A percentile compares a stretch with the other conserved stretches of the same genome.
phyloP scores from a whole-genome alignment of 768 basidiomycete genomes.

The Scleroderma bovista region DNA sequence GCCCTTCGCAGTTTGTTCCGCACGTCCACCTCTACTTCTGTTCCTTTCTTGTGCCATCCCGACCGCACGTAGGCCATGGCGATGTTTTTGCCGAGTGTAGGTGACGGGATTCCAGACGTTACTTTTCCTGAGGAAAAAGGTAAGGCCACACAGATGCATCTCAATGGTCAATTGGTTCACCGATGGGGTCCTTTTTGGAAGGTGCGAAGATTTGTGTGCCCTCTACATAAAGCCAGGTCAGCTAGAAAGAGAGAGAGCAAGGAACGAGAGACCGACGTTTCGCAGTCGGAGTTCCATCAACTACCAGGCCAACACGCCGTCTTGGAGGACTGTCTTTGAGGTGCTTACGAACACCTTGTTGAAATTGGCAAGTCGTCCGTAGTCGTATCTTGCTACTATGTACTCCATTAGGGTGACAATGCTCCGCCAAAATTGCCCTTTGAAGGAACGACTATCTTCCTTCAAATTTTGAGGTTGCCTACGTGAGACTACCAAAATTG shows the following conservation, averaged over 20 bases:
- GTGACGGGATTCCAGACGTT: slow-evolving; percentile 95
- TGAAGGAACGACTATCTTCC: no score
- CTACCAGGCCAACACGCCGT: slow-evolving; percentile 74
- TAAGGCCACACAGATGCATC: neutral
- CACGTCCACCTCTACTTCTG: slow-evolving; percentile 78
- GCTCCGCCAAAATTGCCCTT: no score
- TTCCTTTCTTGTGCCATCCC: slow-evolving; percentile 89
- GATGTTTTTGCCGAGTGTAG: slow-evolving; percentile 84
- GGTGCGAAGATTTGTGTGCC: neutral
- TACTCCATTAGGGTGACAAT: no score
- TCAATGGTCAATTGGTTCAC: neutral
- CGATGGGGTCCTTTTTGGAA: neutral
- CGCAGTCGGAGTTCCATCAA: slow-evolving; percentile 85
- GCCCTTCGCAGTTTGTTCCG: slow-evolving; percentile 75
- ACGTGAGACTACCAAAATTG: no score
- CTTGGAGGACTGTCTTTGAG: slow-evolving; percentile 74
- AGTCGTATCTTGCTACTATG: no score
- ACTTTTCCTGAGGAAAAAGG: slow-evolving; percentile 54
- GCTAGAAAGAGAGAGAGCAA: neutral
- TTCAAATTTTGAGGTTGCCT: no score
- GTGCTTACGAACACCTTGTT: slow-evolving; percentile 63
- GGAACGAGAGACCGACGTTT: slow-evolving; percentile 29
- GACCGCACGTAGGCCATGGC: slow-evolving; percentile 89
- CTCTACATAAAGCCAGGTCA: neutral
- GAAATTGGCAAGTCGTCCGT: no score